phyloP scores from a whole-genome alignment of 768 basidiomycete species.

The Terana coerulea region DNA sequence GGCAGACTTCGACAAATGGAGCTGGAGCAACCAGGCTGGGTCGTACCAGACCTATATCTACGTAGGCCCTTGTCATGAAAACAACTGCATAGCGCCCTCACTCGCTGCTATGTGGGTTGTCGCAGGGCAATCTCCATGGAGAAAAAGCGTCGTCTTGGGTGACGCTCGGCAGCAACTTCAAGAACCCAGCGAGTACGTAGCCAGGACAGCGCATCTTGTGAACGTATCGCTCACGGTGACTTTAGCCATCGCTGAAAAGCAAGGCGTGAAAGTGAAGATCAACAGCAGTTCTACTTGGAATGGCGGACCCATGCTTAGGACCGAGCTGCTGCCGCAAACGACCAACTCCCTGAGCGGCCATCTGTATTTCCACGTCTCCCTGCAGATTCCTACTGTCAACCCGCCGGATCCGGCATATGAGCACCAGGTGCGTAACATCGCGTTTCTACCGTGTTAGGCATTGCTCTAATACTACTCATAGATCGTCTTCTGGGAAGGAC shows the following conservation, averaged over 20 bases:
- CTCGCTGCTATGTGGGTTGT: not conserved
- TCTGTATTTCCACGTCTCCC: slow-evolving; percentile 21
- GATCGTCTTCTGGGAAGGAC: slow-evolving; percentile 24
- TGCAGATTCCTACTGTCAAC: slow-evolving; percentile 21
- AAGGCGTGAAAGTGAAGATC: slow-evolving; percentile 30
- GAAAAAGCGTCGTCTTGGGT: slow-evolving; percentile 21
- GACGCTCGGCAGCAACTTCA: slow-evolving; percentile 23
- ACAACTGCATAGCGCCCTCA: not conserved
- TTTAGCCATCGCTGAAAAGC: slow-evolving; percentile 24
- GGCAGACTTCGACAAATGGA: slow-evolving; percentile 24
- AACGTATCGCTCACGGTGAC: not conserved
- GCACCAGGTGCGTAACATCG: slow-evolving; percentile 18
- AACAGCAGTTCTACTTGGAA: slow-evolving; percentile 25
- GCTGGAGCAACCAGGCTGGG: slow-evolving; percentile 29
- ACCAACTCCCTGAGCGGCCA: slow-evolving; percentile 23
- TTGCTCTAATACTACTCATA: too few relatives aligned
- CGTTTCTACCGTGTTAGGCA: too few relatives aligned
- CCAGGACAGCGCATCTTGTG: too few relatives aligned
- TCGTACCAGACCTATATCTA: slow-evolving; percentile 31
- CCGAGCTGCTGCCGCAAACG: slow-evolving; percentile 32
- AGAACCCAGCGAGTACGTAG: slow-evolving; percentile 27
- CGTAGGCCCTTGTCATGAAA: too few relatives aligned
- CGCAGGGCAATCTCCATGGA: slow-evolving; percentile 8
- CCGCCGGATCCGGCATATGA: slow-evolving; percentile 21
- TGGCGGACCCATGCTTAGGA: slow-evolving; percentile 29